A percentile compares a stretch with the other conserved stretches of the same genome.
Conservation (phyloP, 805 yeast species). For the Kodamaea laetipori region DNA sequence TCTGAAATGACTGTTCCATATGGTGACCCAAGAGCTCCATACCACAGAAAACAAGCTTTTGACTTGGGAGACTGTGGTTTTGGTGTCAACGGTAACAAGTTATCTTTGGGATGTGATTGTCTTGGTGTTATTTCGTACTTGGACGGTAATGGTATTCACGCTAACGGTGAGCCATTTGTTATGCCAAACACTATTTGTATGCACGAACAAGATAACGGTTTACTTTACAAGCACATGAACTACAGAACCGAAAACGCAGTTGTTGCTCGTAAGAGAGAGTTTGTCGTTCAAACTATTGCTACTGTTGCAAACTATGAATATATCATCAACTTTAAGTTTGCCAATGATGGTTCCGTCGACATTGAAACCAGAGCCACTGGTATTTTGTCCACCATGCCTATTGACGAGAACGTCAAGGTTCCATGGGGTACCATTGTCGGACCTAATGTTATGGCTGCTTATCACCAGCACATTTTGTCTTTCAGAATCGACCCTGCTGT, state of each 20-base stretch:
- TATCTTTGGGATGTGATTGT: constrained; percentile 79
- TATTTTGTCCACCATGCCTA: constrained; percentile 81
- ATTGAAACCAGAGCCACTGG: constrained; percentile 86
- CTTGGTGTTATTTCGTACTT: constrained; percentile 75
- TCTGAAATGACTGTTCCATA: constrained; percentile 89
- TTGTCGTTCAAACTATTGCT: constrained; percentile 77
- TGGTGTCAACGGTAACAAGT: constrained; percentile 69
- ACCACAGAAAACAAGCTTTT: constrained; percentile 83
- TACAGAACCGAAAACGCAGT: constrained; percentile 73
- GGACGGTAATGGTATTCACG: constrained; percentile 58
- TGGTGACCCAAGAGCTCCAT: constrained; percentile 82
- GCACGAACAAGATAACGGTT: constrained; percentile 80
- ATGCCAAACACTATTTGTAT: constrained; percentile 74
- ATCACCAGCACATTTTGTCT: constrained; percentile 79
- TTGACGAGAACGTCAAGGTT: constrained; percentile 64
- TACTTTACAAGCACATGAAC: constrained; percentile 77
- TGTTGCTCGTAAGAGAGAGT: constrained; percentile 76
- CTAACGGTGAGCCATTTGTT: constrained; percentile 61
- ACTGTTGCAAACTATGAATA: constrained; percentile 87
- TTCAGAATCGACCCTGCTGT: constrained; percentile 81
- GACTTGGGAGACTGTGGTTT: constrained; percentile 86
- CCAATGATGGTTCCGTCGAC: constrained; percentile 75
- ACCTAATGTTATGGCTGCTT: constrained; percentile 80
- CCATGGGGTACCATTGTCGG: constrained; percentile 78
- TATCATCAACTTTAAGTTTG: constrained; percentile 68